Evolutionary conservation across 495 filamentous ascomycete genomes (phyloP).

Genomic region (Clavariopsis aquatica): DNA sequence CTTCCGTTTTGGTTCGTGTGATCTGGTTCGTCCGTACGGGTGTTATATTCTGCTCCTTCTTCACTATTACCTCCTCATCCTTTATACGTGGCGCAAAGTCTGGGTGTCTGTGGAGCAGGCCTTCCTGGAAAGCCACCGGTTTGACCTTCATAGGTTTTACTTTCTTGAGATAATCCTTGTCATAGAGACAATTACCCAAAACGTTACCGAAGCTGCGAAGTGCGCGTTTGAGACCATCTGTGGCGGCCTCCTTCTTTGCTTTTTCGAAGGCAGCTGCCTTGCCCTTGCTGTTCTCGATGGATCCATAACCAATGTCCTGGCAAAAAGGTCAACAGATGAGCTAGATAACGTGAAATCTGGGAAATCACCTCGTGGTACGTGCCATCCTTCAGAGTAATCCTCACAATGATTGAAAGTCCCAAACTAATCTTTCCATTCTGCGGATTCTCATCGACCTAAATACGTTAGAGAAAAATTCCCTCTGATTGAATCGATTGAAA

Average conservation of each 20-base stretch:
- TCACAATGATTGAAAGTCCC: slow-evolving; percentile 82
- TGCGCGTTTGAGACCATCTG: slow-evolving; percentile 87
- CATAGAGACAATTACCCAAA: slow-evolving; percentile 95
- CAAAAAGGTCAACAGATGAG: slow-evolving; percentile 2
- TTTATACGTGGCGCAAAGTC: slow-evolving; percentile 64
- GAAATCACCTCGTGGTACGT: slow-evolving; percentile 77
- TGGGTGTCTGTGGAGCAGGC: slow-evolving; percentile 76
- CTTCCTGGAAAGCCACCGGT: slow-evolving; percentile 68
- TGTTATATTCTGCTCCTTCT: slow-evolving; percentile 28
- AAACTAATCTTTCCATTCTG: slow-evolving; percentile 70
- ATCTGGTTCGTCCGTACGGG: slow-evolving; percentile 14
- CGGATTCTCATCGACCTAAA: slow-evolving; percentile 63
- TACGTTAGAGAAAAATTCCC: slow-evolving; percentile 7
- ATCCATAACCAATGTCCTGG: slow-evolving; percentile 89
- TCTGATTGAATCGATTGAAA: not conserved
- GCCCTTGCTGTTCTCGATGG: slow-evolving; percentile 91
- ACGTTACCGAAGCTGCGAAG: slow-evolving; percentile 93
- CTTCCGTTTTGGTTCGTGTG: slow-evolving; percentile 29
- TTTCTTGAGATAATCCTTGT: slow-evolving; percentile 85
- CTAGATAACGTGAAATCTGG: not conserved
- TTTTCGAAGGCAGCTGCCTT: slow-evolving; percentile 96
- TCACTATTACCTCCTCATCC: slow-evolving; percentile 52
- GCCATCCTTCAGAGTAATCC: slow-evolving; percentile 86
- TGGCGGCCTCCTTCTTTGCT: slow-evolving; percentile 96
- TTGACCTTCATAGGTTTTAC: slow-evolving; percentile 77